A percentile compares a stretch with the other conserved stretches of the same genome.
Evolutionary conservation across 2,329 filamentous ascomycete species (phyloP).

Genomic region (Penicillium capsulatum): DNA sequence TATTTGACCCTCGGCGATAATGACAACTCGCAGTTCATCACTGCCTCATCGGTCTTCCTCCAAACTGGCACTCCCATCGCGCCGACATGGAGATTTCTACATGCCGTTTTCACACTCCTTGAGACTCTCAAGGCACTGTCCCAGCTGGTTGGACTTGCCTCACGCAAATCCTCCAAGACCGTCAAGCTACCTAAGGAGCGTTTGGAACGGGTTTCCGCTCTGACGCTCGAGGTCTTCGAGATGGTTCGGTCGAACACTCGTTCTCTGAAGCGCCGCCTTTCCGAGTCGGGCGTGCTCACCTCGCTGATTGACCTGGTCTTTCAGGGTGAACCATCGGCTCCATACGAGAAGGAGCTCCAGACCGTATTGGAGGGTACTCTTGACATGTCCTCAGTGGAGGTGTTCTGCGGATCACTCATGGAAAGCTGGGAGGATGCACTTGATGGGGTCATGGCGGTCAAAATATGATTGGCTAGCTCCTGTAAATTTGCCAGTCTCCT

Average conservation of each 20-base stretch:
- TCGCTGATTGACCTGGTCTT: slow-evolving; percentile 39
- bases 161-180: slow-evolving; percentile 32
- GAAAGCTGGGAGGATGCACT: slow-evolving; percentile 48
- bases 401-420: slow-evolving; percentile 44
- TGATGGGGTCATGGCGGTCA: slow-evolving; percentile 36
- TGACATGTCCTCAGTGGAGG: slow-evolving; percentile 38
- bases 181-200: slow-evolving; percentile 33
- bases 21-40: slow-evolving; percentile 20
- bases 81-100: slow-evolving; percentile 43
- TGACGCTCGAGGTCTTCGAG: slow-evolving; percentile 30
- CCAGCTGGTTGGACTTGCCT: slow-evolving; percentile 29
- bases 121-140: slow-evolving; percentile 41
- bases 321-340: slow-evolving; percentile 20
- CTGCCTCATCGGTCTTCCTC: slow-evolving; percentile 25
- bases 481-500: too few relatives aligned
- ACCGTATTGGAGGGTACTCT: slow-evolving; percentile 34
- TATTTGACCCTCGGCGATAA: slow-evolving; percentile 20
- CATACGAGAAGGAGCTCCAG: slow-evolving; percentile 26
- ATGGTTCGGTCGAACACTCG: slow-evolving; percentile 35
- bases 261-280: slow-evolving; percentile 36
- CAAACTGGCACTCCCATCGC: slow-evolving; percentile 23
- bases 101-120: slow-evolving; percentile 36
- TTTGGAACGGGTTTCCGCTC: slow-evolving; percentile 27
- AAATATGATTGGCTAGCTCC: slow-evolving; percentile 18
- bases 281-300: slow-evolving; percentile 41